phyloP scores from a whole-genome alignment of 306 rosid genomes.

The Glycine soja region DNA sequence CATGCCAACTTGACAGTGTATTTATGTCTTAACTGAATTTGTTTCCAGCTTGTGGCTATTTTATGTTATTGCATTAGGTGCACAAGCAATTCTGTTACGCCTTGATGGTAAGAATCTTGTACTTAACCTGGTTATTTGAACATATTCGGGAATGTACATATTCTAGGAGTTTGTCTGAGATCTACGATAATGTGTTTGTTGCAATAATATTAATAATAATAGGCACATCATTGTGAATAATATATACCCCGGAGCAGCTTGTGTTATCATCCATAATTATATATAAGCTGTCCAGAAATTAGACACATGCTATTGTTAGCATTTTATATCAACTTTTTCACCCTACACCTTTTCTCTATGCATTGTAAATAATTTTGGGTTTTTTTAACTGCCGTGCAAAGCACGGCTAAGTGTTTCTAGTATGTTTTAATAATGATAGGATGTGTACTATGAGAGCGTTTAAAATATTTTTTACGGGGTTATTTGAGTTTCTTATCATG shows the following conservation, averaged over 20 bases:
- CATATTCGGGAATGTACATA: conserved; percentile 34
- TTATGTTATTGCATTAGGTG: background rate
- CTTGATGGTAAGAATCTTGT: too few relatives aligned
- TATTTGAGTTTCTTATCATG: background rate
- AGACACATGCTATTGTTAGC: too few relatives aligned
- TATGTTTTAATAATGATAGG: background rate
- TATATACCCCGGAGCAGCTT: background rate
- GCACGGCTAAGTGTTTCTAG: too few relatives aligned
- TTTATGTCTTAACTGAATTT: conserved; percentile 9
- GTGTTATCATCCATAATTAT: too few relatives aligned
- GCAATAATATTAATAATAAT: background rate
- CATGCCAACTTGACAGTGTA: conserved; percentile 24
- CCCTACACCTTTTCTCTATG: too few relatives aligned
- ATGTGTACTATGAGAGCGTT: background rate
- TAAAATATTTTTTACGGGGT: background rate
- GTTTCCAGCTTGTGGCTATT: conserved; percentile 18
- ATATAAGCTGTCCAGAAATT: too few relatives aligned
- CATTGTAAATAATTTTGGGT: too few relatives aligned
- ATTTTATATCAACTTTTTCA: too few relatives aligned
- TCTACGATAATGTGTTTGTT: conserved; percentile 6
- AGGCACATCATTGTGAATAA: conserved; percentile 10
- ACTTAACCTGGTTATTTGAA: too few relatives aligned
- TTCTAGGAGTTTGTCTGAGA: background rate
- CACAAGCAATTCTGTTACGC: too few relatives aligned
- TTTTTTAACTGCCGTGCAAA: too few relatives aligned